Evolutionary conservation across 371 early-diverging fungal genomes (phyloP).

Genomic region (Mortierella sp.): DNA sequence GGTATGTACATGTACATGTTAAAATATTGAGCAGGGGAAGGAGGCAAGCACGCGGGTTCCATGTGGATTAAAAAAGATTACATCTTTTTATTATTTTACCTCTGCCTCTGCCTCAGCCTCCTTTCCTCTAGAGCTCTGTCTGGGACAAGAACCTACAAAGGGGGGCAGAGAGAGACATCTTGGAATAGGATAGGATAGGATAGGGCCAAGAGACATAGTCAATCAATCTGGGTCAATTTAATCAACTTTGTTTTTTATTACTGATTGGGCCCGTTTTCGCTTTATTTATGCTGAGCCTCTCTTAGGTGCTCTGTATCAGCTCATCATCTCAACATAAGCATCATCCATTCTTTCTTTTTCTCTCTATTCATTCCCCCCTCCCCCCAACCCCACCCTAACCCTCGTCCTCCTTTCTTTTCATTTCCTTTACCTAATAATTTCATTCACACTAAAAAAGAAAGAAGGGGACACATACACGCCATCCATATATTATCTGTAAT

Average conservation of each 20-base stretch:
- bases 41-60: neutral
- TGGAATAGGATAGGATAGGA: too few relatives aligned
- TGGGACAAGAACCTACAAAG: too few relatives aligned
- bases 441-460: neutral
- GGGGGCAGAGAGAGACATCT: too few relatives aligned
- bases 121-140: too few relatives aligned
- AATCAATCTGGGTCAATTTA: too few relatives aligned
- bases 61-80: neutral
- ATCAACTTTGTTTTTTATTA: too few relatives aligned
- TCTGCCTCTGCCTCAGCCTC: too few relatives aligned
- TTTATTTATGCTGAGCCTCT: too few relatives aligned
- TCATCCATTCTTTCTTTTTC: slow-evolving; percentile 4
- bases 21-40: neutral
- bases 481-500: neutral
- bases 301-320: neutral
- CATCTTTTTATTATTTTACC: too few relatives aligned
- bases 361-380: neutral
- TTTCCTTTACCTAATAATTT: neutral
- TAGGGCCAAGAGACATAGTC: too few relatives aligned
- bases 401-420: neutral
- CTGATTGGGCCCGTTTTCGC: too few relatives aligned
- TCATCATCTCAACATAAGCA: neutral
- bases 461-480: neutral
- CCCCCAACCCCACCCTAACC: too few relatives aligned
- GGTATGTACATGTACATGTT: neutral